phyloP scores from a whole-genome alignment of 2,329 filamentous ascomycete species.

The Nemania diffusa region DNA sequence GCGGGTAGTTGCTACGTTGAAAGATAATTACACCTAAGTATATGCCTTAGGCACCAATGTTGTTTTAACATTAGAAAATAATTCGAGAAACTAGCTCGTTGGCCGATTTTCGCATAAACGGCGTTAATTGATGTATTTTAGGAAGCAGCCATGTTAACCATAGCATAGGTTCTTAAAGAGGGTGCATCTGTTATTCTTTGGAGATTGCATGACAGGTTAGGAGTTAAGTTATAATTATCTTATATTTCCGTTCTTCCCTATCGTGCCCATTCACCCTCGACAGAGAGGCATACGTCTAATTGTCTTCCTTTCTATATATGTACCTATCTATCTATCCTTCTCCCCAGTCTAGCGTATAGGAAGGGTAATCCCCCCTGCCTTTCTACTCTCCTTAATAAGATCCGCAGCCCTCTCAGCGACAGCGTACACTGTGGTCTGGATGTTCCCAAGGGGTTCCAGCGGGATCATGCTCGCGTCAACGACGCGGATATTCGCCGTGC shows the following conservation, averaged over 20 bases:
- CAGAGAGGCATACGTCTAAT: neutral
- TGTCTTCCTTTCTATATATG: neutral
- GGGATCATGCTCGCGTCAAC: conserved; percentile 43
- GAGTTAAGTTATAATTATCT: neutral
- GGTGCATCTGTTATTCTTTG: too few relatives aligned
- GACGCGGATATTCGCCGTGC: conserved; percentile 50
- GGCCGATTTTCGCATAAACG: too few relatives aligned
- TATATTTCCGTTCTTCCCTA: neutral
- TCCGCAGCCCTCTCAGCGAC: conserved; percentile 41
- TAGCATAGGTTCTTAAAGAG: neutral
- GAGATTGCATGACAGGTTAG: neutral
- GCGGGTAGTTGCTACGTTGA: too few relatives aligned
- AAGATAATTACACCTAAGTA: too few relatives aligned
- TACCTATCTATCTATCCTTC: neutral
- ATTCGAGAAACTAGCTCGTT: too few relatives aligned
- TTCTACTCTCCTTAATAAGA: conserved; percentile 39
- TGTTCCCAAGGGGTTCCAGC: conserved; percentile 40
- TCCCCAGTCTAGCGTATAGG: conserved; percentile 5
- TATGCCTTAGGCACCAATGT: too few relatives aligned
- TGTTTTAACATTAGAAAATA: too few relatives aligned
- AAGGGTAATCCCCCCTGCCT: neutral
- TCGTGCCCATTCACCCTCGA: neutral
- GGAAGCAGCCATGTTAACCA: neutral
- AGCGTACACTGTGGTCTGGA: conserved; percentile 42
- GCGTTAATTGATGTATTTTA: too few relatives aligned